Base-by-base conservation (phyloP, 2,329 filamentous ascomycete species). In the Trichoderma sp. region DNA sequence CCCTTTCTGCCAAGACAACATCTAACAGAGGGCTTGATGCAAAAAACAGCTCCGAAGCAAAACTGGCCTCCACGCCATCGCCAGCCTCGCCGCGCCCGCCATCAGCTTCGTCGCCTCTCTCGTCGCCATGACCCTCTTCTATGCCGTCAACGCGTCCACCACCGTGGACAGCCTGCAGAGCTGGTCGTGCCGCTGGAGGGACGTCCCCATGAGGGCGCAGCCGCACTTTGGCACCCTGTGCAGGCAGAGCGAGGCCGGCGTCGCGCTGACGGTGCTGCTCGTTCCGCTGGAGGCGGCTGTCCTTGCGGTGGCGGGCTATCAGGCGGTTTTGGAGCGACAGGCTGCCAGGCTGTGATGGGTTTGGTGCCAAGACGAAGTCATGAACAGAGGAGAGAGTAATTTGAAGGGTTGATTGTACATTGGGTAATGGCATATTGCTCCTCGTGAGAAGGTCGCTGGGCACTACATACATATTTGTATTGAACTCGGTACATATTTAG, bases 141-240 rank as follows among this genome's bases (percentile, higher is more conserved):
- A 87, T 71, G 78, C 78, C 63, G 78, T 85, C 73, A 84, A 87
- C 69, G 74, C 79, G 19, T 87, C 85, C 3, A 75, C 74, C 15
- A 78, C 77, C 9, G 76, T 77, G 66, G 84, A 86, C 71, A 85
- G 84, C 7, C 74, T 88, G 12, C 79, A 87, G 71, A 86, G 83
- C 74, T 89, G 86, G 86, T 83, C 81, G 47, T 89, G 86, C 74
- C 84, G 84, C 68, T 89, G 86, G 86, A 74, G 76, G 9, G 71
- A 77, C 24, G 76, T 87, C n/a, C 73, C 75, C 66, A 87, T 88
- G 83, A 69, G 71, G 17, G 72, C 76, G 43, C 75, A 80, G 67
- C 85, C 87, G 34, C 78, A 85, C 71, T 89, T 86, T 71, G 80
- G 78, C 17, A 81, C 80, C 0, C 74, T 89, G 57, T 89, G 86